These are phyloP conservation scores for Cucurbitaria berberidis DNA, from an alignment of 2,329 filamentous ascomycete species.

Conservation along the genomic window DNA sequence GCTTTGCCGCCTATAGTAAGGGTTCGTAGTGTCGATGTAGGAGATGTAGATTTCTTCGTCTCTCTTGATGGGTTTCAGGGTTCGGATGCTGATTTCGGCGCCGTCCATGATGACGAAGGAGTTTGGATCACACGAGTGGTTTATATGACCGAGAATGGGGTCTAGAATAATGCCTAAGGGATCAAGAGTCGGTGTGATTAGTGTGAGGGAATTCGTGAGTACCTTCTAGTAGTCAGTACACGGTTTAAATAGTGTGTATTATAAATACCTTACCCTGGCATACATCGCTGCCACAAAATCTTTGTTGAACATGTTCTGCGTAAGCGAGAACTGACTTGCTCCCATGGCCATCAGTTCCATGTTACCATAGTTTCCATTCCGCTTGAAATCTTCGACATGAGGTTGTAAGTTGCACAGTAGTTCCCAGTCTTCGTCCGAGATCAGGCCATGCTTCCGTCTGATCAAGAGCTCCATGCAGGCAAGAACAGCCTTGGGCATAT, in stretches of 20 bases:
- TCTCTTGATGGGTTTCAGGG: constrained; percentile 59
- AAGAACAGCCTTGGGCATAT: constrained; percentile 62
- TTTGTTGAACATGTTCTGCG: constrained; percentile 48
- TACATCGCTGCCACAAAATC: constrained; percentile 54
- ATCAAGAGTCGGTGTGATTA: constrained; percentile 62
- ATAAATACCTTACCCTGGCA: constrained; percentile 49
- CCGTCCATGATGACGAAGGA: constrained; percentile 64
- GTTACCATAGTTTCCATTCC: constrained; percentile 51
- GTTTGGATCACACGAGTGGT: constrained; percentile 69
- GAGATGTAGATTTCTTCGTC: constrained; percentile 66
- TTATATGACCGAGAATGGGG: constrained; percentile 60
- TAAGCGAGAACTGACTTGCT: constrained; percentile 59
- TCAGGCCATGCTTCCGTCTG: constrained; percentile 48
- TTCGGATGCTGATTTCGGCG: constrained; percentile 56
- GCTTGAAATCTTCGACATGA: constrained; percentile 57
- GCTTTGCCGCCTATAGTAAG: constrained; percentile 56
- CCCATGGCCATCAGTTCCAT: constrained; percentile 62
- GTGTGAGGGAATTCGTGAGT: constrained; percentile 64
- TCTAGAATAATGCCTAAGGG: constrained; percentile 66
- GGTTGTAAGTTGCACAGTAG: constrained; percentile 54
- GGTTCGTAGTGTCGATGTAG: constrained; percentile 65
- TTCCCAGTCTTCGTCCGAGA: constrained; percentile 51
- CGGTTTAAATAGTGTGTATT: neutral
- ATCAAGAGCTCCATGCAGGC: constrained; percentile 62
- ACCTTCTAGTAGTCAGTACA: constrained; percentile 44